phyloP scores from a whole-genome alignment of 1,284 basidiomycete species.

The Cystobasidium sp. region DNA sequence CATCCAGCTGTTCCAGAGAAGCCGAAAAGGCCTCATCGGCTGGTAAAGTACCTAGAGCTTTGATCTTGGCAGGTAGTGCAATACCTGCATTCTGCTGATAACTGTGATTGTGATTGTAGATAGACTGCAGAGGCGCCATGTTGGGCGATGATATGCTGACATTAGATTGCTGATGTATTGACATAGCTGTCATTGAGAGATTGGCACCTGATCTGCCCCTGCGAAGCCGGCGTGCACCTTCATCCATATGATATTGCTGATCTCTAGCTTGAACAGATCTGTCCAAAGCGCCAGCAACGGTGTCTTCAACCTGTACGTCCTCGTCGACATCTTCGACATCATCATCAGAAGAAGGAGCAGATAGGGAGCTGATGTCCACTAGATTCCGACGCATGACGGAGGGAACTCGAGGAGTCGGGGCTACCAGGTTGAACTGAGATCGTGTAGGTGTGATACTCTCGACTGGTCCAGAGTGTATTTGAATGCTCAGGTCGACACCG shows the following conservation, averaged over 20 bases:
- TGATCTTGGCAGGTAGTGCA: slow-evolving; percentile 21
- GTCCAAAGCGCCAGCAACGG: neutral
- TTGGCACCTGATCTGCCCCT: slow-evolving; percentile 1
- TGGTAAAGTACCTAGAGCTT: slow-evolving; percentile 35
- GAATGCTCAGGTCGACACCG: neutral
- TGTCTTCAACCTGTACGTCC: neutral
- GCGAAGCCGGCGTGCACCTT: neutral
- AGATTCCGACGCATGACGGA: neutral
- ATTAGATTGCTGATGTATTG: neutral
- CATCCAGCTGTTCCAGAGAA: slow-evolving; percentile 32
- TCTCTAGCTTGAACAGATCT: neutral
- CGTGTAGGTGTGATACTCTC: slow-evolving; percentile 5
- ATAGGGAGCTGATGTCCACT: neutral
- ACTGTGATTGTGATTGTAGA: neutral
- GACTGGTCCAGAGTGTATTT: neutral
- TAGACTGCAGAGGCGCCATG: too few species aligned
- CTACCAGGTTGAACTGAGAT: neutral
- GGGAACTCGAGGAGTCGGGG: slow-evolving; percentile 7
- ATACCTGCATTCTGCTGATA: neutral
- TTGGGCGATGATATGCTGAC: neutral
- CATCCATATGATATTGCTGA: neutral
- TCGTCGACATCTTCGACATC: neutral
- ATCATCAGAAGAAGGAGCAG: neutral
- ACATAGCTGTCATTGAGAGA: neutral
- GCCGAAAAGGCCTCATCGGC: slow-evolving; percentile 39